Base-by-base conservation (phyloP, 2,329 filamentous ascomycete species). In the Blumeria graminis region DNA sequence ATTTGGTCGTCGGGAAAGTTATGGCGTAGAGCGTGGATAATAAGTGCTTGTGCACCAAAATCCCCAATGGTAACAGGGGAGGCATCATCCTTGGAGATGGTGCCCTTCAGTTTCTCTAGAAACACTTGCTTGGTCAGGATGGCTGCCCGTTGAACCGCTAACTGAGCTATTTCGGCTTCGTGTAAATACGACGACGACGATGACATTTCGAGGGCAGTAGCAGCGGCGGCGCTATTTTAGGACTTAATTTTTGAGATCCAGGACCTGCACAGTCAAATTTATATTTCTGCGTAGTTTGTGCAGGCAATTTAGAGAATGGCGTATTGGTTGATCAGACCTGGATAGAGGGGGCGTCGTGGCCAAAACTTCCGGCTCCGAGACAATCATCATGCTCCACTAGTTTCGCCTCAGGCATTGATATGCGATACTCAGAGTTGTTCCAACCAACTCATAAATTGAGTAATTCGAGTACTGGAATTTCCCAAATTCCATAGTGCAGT, bases 1-100 rank as follows among this genome's bases (percentile, higher is more conserved):
- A 98, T 85, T 68, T 86, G 83, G 67, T 98, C 92, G 38, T 80
- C 67, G 16, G 92, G 92, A 73, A 98, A 98, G 70, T 84, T 86
- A 70, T 86, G 79, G 70, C 82, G 82, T 62, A 98, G 82, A 33
- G 90, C 90, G 57, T 82, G 77, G 66, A 96, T 94, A 70, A 98
- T 94, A 62, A 98, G 79, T 35, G 92, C 89, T 73, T 98, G 92
- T 39, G 92, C 93, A 66, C 92, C 92, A 69, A 94, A 96, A 72
- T 98, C 92, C 68, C 90, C 92, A 64, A 96, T 92, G 16, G 92
- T 98, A 64, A 98, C 92, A 61, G 92, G 92, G 9, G 89, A 94
- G 68, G 86, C 87, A 75, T 98, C 92, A 69, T 86, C 83, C 73
- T 98, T 98, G 68, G 83, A 84, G 55, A 94, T 76, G 50, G 92